Conservation (phyloP, 225 moss, liverwort and hornwort species). For the Takakia lepidozioides region DNA sequence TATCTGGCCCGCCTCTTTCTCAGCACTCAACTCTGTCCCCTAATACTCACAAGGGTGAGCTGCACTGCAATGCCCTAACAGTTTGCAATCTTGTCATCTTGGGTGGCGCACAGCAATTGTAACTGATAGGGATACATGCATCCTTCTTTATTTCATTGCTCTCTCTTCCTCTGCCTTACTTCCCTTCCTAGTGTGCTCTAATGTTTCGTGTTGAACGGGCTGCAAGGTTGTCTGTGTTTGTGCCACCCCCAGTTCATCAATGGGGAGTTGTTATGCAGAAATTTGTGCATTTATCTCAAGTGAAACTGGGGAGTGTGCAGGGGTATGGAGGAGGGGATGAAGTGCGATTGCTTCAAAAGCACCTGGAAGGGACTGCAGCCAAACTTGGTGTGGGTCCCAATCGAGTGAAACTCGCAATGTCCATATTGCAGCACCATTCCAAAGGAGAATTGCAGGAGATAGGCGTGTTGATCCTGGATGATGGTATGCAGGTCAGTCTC, state of each 20-base stretch:
- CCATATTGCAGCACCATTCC: slow-evolving; percentile 19
- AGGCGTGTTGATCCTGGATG: slow-evolving; percentile 76
- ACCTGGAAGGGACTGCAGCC: slow-evolving; percentile 60
- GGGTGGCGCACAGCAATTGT: too few relatives aligned
- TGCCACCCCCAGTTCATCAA: too few relatives aligned
- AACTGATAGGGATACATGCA: too few relatives aligned
- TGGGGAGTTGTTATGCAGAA: too few relatives aligned
- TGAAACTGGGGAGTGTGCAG: slow-evolving; percentile 61
- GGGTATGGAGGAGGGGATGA: slow-evolving; percentile 96
- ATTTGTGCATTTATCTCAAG: too few relatives aligned
- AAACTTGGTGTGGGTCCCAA: slow-evolving; percentile 72
- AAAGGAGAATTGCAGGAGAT: slow-evolving; percentile 11
- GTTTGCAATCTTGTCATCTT: too few relatives aligned
- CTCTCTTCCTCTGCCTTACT: too few relatives aligned
- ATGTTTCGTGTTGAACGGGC: too few relatives aligned
- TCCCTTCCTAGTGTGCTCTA: too few relatives aligned
- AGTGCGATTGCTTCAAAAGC: slow-evolving; percentile 66
- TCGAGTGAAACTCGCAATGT: slow-evolving; percentile 52
- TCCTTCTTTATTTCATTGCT: too few relatives aligned
- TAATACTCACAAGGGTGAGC: slow-evolving; percentile 85
- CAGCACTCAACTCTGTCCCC: slow-evolving; percentile 58
- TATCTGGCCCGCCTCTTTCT: slow-evolving; percentile 63
- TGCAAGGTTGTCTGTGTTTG: too few relatives aligned
- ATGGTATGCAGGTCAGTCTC: slow-evolving; percentile 90
- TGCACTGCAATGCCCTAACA: too few relatives aligned